Conservation (phyloP, 2,329 filamentous ascomycete genomes). For the Cytospora piceicola region DNA sequence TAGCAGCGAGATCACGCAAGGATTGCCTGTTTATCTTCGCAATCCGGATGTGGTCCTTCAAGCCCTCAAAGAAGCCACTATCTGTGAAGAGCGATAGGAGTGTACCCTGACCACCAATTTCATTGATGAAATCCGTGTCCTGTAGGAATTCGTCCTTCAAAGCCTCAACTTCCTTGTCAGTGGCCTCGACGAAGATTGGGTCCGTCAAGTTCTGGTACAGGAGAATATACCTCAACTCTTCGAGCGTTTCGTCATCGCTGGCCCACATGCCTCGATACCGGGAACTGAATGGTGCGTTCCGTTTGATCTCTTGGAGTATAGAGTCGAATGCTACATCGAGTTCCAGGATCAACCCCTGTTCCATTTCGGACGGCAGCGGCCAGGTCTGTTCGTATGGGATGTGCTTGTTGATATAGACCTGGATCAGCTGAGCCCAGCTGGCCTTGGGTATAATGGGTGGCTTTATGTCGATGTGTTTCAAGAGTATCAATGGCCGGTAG, state of each 20-base stretch:
- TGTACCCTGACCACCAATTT: background rate
- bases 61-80: background rate
- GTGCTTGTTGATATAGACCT: background rate
- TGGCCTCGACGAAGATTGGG: background rate
- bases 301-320: background rate
- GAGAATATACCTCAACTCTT: background rate
- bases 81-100: background rate
- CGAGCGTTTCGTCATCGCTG: background rate
- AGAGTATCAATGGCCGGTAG: background rate
- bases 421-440: background rate
- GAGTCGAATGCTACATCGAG: background rate
- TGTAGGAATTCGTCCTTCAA: background rate
- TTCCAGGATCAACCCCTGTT: background rate
- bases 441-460: background rate
- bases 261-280: rapidly evolving
- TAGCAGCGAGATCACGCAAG: background rate
- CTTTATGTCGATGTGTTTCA: background rate
- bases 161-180: background rate
- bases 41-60: background rate
- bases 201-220: background rate
- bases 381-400: background rate
- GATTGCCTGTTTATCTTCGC: background rate
- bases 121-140: background rate
- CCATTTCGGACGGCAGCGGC: background rate
- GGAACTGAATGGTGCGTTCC: background rate